Evolutionary conservation across 225 moss, liverwort and hornwort genomes (phyloP), one percentile per base, ranked within the genome.

Genomic region (Rhytidiadelphus loreus): DNA sequence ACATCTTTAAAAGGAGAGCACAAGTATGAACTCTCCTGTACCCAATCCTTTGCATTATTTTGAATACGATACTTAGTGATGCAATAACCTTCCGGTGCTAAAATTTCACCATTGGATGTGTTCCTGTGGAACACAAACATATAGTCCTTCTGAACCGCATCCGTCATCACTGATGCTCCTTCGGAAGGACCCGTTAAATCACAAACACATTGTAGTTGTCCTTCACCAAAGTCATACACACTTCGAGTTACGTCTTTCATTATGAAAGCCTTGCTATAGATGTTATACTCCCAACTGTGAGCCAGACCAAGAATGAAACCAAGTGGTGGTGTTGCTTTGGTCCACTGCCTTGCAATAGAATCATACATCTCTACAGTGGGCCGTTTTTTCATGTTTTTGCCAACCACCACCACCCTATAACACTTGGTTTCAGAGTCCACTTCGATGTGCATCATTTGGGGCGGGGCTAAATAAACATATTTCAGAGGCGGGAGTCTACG

Each of bases 261-360:
- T 4, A 0, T 15, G 10, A 15, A 63, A 48, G 1, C 0, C 24
- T 0, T 8, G 16, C 2, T 2, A 15, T 2, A 3, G 3, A 1
- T 6, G 22, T 0, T 6, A 12, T 37, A 16, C 2, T 8, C 3
- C 73, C 73, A 73, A 5, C 2, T 2, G 30, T 29, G 1, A 10
- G 6, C 3, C 2, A 46, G 2, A 29, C 44, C 46, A 29, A 30
- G 29, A 44, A 30, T 29, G 29, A 2, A 73, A 73, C 29, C 29
- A 46, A 73, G 11, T 29, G 17, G 3, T 1, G 18, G 2, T 17
- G 29, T 6, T 46, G 29, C 46, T 73, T 73, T 29, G 11, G 46
- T 73, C 73, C 46, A 46, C 10, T 46, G 6, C 17, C 18, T 29
- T 29, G 46, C 3, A 46, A 46, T 3, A 11, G 7, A 73, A 46